Percentiles rank a stretch among this genome's conserved stretches.
phyloP scores from a whole-genome alignment of 2,329 filamentous ascomycete species.

The Fusarium burgessii region DNA sequence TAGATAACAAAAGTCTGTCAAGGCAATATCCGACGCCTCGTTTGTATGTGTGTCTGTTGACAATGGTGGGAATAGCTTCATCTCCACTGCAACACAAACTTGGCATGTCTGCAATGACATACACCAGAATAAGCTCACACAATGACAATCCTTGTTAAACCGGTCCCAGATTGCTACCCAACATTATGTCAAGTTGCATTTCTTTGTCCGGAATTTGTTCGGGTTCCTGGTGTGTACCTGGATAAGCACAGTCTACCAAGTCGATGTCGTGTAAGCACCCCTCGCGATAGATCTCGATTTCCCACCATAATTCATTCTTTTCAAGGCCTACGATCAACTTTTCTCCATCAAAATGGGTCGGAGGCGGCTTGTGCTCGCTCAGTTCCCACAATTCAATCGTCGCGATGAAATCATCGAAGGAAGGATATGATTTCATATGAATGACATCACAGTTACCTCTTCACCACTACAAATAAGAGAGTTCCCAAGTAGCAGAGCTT shows the following conservation, averaged over 20 bases:
- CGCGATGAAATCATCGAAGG: constrained; percentile 44
- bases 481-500: background rate
- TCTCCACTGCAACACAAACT: no score
- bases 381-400: constrained; percentile 37
- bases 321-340: constrained; percentile 1
- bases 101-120: no score
- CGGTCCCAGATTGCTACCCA: no score
- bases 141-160: no score
- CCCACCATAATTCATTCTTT: background rate
- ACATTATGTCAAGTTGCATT: background rate
- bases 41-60: no score
- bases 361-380: background rate
- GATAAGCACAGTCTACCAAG: constrained; percentile 15
- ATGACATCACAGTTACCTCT: constrained; percentile 38
- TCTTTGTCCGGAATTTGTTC: background rate
- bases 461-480: constrained; percentile 29
- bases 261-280: background rate
- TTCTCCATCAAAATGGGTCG: constrained; percentile 1
- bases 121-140: no score
- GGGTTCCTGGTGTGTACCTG: background rate
- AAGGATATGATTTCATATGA: constrained; percentile 42
- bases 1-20: no score
- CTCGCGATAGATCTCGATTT: constrained; percentile 27
- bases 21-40: no score
- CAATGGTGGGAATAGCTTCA: no score